These are phyloP conservation scores for Misopates orontium DNA, from an alignment of 257 asterid genomes.

Conservation along the genomic window DNA sequence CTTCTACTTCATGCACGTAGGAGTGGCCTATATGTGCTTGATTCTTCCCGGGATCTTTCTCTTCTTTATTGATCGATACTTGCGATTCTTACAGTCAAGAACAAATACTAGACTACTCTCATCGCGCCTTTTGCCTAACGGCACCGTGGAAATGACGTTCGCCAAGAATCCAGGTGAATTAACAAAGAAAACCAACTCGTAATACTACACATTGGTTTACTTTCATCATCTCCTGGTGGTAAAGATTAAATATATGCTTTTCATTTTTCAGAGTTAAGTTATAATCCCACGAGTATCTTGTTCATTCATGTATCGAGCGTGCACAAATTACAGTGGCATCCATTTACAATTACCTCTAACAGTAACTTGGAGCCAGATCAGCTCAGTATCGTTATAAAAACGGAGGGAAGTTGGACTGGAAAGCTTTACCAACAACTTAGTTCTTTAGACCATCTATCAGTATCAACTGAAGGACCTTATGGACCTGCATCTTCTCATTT, in stretches of 20 bases:
- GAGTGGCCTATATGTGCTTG: slow-evolving; percentile 57
- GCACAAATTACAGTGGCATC: slow-evolving; percentile 52
- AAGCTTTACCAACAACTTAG: slow-evolving; percentile 37
- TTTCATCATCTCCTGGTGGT: no score
- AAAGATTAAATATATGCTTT: no score
- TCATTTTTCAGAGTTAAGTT: slow-evolving; percentile 28
- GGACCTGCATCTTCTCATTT: slow-evolving; percentile 42
- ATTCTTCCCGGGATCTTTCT: slow-evolving; percentile 69
- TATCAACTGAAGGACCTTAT: slow-evolving; percentile 47
- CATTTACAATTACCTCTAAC: slow-evolving; percentile 41
- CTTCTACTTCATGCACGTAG: slow-evolving; percentile 73
- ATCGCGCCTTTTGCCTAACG: slow-evolving; percentile 54
- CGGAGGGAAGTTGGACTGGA: slow-evolving; percentile 42
- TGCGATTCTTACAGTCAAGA: slow-evolving; percentile 63
- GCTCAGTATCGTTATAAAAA: slow-evolving; percentile 36
- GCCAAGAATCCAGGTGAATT: slow-evolving; percentile 59
- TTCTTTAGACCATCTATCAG: slow-evolving; percentile 29
- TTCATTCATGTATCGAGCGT: slow-evolving; percentile 40
- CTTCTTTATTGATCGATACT: slow-evolving; percentile 55
- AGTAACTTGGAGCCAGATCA: slow-evolving; percentile 38
- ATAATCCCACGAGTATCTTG: slow-evolving; percentile 35
- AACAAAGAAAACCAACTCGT: background rate
- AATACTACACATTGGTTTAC: no score
- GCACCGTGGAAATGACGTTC: slow-evolving; percentile 58
- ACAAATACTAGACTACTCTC: slow-evolving; percentile 41